phyloP scores from a whole-genome alignment of 108 stramenopile genomes.

The Aureococcus anophagefferens region DNA sequence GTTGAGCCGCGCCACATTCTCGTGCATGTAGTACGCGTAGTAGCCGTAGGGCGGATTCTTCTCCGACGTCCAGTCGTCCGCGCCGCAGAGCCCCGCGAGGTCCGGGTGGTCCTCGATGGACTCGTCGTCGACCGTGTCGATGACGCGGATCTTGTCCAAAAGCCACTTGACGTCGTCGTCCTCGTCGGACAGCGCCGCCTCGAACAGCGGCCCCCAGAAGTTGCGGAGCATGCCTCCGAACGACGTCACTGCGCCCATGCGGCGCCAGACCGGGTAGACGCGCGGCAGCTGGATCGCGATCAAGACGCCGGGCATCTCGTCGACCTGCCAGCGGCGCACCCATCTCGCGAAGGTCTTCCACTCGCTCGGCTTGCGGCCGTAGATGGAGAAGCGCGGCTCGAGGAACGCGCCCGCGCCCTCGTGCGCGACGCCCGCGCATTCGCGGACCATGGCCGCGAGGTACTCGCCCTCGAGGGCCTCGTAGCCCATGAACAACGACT shows the following conservation, averaged over 20 bases:
- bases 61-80: constrained; percentile 30
- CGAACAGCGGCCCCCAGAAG: constrained; percentile 53
- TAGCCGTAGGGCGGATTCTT: constrained; percentile 31
- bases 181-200: constrained; percentile 31
- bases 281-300: constrained; percentile 55
- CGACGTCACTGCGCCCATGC: constrained; percentile 22
- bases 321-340: no score
- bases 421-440: constrained; percentile 20
- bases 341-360: no score
- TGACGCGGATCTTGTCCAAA: constrained; percentile 40
- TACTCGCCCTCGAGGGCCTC: constrained; percentile 58
- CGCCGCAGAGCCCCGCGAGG: constrained; percentile 14
- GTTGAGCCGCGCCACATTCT: constrained; percentile 42
- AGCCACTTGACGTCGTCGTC: constrained; percentile 38
- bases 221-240: constrained; percentile 50
- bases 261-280: constrained; percentile 45
- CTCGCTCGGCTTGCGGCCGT: constrained; percentile 47
- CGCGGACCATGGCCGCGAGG: constrained; percentile 42
- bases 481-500: constrained; percentile 14
- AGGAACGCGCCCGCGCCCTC: constrained; percentile 42
- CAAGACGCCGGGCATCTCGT: no score
- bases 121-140: constrained; percentile 64
- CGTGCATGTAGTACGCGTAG: constrained; percentile 42
- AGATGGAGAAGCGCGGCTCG: constrained; percentile 42
- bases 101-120: constrained; percentile 38